Base-by-base conservation (phyloP, 2,329 filamentous ascomycete species). In the Zymoseptoria pseudotritici region DNA sequence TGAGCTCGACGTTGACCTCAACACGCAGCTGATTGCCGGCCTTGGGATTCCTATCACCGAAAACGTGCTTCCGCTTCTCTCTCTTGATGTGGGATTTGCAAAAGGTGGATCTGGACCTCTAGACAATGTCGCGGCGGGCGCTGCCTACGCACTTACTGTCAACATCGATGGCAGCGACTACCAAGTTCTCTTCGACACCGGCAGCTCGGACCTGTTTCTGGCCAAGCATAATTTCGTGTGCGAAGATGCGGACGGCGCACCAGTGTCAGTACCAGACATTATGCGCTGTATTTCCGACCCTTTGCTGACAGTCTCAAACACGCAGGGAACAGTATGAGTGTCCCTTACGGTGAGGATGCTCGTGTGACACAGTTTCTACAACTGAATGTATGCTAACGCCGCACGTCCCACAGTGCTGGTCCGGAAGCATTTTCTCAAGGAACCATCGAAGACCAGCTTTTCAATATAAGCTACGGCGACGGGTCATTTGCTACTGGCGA, bases 191-290 rank as follows among this genome's bases (percentile, higher is more conserved):
- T 6, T 50, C 46, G 78, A 80, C 59, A 80, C 77, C 2, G 79
- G 78, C 10, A 78, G 75, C 57, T 75, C 73, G 54, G 79, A 80
- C 56, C 78, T 76, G 1, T 80, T 77, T 74, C 64, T 79, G 1
- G 68, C 74, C 5, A 62, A 69, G 29, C 61, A 54, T 0, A 68
- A 70, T 19, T 69, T 66, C 56, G 31, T 53, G 11, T 68, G 67
- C 57, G 42, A 62, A 29, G 59, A 64, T 50, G 22, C 62, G 50
- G 46, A 58, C 54, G 54, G 58, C 55, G 20, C 60, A n/a, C 21
- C 53, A 21, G n/a, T 52, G 6, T 50, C 66, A 3, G 62, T 67
- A 26, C 21, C 24, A 26, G 24, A 26, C 24, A 26, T 8, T 8
- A 26, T 26, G 24, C 24, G 5, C 24, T 26, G 4, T 5, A 8